phyloP scores from a whole-genome alignment of 176 grass and related monocot species.

The Triticum dicoccoides region DNA sequence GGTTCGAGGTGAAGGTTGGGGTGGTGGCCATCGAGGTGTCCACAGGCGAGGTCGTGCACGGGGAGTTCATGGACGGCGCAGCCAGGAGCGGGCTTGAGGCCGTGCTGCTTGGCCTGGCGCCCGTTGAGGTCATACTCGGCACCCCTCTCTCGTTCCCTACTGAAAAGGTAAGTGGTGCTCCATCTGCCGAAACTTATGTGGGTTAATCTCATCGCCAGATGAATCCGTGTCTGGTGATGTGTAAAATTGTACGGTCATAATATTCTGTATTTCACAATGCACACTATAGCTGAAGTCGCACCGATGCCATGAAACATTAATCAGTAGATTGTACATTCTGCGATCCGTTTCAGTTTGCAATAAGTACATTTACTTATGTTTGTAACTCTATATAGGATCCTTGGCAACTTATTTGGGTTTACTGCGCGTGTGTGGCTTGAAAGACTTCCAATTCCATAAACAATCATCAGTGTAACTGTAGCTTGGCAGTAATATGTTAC shows the following conservation, averaged over 20 bases:
- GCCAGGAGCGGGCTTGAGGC: conserved; percentile 74
- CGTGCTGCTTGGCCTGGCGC: conserved; percentile 64
- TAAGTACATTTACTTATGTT: not conserved
- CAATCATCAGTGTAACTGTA: not conserved
- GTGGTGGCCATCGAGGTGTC: conserved; percentile 71
- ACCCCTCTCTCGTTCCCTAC: conserved; percentile 57
- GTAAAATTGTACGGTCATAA: not conserved
- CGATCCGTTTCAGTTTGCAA: not conserved
- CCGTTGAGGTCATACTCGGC: conserved; percentile 73
- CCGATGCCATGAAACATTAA: not conserved
- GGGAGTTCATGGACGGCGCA: conserved; percentile 69
- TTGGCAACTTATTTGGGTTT: not conserved
- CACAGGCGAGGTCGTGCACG: conserved; percentile 72
- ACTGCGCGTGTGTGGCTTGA: not conserved
- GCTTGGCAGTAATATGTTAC: not conserved
- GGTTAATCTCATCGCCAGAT: not conserved
- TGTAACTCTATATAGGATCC: too few species aligned
- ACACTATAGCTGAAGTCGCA: not conserved
- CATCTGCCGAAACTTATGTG: too few species aligned
- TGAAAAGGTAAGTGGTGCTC: conserved; percentile 49
- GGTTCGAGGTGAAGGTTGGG: conserved; percentile 58
- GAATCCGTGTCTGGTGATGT: not conserved
- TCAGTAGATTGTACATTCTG: not conserved
- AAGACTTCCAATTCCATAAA: not conserved
- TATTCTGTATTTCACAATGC: not conserved